Conservation (phyloP, 75 land plant species). For the Cupressus sempervirens region DNA sequence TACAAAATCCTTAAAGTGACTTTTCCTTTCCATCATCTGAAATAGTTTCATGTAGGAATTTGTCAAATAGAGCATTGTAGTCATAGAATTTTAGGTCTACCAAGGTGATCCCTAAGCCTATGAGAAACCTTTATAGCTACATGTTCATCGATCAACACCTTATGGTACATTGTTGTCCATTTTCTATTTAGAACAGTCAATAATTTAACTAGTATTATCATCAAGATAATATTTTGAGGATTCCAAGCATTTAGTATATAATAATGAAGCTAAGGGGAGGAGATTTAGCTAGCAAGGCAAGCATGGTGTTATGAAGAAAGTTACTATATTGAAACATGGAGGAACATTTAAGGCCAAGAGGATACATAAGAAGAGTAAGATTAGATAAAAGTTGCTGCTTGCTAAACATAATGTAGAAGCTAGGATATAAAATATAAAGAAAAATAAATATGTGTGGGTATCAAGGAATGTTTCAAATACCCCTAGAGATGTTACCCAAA, state of each 20-base stretch:
- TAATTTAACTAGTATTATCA: too few relatives aligned
- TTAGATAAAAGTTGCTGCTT: neutral
- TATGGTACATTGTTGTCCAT: neutral
- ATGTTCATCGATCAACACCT: neutral
- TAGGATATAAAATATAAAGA: neutral
- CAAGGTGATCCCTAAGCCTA: neutral
- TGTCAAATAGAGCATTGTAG: neutral
- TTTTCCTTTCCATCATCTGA: neutral
- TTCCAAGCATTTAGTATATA: neutral
- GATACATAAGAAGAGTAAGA: neutral
- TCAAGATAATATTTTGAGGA: slow-evolving; percentile 2
- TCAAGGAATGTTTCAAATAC: neutral
- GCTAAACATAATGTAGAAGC: neutral
- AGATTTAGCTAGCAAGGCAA: neutral
- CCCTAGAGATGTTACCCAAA: too few relatives aligned
- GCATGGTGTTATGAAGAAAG: neutral
- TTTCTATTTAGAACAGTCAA: neutral
- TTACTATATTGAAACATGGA: neutral
- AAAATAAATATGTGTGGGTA: neutral
- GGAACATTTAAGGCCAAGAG: neutral
- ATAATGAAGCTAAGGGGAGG: neutral
- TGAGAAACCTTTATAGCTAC: neutral
- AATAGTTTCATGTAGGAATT: neutral
- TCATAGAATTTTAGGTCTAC: neutral
- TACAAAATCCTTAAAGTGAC: neutral